phyloP scores from a whole-genome alignment of 2,329 filamentous ascomycete species.

The Fusarium verrucosum region DNA sequence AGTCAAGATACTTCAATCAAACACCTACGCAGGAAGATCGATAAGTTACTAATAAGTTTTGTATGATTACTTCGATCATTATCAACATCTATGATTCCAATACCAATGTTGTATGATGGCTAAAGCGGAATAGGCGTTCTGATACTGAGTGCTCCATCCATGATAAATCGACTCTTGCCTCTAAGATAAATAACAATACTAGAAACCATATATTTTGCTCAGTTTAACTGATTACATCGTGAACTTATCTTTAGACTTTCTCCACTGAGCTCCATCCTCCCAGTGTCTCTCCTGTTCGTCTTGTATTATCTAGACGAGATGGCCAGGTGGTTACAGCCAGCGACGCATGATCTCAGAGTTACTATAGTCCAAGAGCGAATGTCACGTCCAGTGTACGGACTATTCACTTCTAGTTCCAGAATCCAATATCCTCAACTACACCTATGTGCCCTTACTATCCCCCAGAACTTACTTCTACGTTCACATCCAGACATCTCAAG shows the following conservation, averaged over 20 bases:
- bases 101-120: too few species aligned
- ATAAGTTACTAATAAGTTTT: background rate
- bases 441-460: background rate
- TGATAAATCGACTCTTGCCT: background rate
- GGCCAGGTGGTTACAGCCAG: too few species aligned
- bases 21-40: background rate
- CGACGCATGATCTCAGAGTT: background rate
- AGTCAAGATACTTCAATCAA: background rate
- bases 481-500: conserved; percentile 10
- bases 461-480: background rate
- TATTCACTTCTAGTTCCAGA: background rate
- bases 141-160: background rate
- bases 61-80: background rate
- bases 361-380: too few species aligned
- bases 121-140: background rate
- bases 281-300: background rate
- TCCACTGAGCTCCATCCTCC: too few species aligned
- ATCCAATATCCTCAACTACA: background rate
- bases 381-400: too few species aligned
- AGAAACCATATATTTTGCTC: background rate
- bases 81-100: background rate
- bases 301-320: background rate
- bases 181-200: background rate
- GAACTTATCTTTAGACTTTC: too few species aligned
- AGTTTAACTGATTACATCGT: background rate